These are phyloP conservation scores for Alternaria postmessia DNA, from an alignment of 2,329 filamentous ascomycete genomes.

Conservation along the genomic window DNA sequence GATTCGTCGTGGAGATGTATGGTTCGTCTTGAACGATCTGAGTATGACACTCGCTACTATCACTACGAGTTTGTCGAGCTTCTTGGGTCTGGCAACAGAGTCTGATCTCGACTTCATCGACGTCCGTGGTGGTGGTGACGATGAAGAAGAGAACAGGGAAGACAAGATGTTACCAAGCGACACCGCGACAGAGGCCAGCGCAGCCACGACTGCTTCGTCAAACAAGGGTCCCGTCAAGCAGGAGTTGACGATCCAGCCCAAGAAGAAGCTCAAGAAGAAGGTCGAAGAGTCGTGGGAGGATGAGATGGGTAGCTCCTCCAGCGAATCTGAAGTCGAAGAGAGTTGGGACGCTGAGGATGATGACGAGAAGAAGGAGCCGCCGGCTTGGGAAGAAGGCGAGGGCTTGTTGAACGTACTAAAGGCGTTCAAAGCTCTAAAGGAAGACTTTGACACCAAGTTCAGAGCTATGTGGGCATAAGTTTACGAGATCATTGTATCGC, in stretches of 20 bases:
- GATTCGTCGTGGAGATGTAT: constrained; percentile 72
- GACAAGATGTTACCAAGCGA: constrained; percentile 47
- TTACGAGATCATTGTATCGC: not conserved
- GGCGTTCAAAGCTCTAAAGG: constrained; percentile 65
- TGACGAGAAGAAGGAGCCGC: constrained; percentile 32
- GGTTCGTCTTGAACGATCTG: constrained; percentile 76
- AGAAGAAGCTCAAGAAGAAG: constrained; percentile 50
- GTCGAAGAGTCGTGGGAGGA: constrained; percentile 54
- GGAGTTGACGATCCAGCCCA: constrained; percentile 42
- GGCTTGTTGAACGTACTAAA: constrained; percentile 65
- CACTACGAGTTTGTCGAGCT: constrained; percentile 68
- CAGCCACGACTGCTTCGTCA: constrained; percentile 31
- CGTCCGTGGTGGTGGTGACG: constrained; percentile 61
- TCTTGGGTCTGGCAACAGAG: constrained; percentile 60
- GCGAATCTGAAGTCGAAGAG: constrained; percentile 28
- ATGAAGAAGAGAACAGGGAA: constrained; percentile 57
- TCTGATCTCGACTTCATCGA: constrained; percentile 61
- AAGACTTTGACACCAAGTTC: constrained; percentile 72
- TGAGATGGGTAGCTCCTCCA: constrained; percentile 46
- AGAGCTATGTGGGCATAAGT: constrained; percentile 65
- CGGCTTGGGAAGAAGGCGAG: constrained; percentile 56
- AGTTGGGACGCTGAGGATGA: constrained; percentile 39
- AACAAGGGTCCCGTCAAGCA: constrained; percentile 37
- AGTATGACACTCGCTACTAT: constrained; percentile 74
- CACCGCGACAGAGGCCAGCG: constrained; percentile 25